These are phyloP conservation scores for Pisolithus microcarpus DNA, from an alignment of 768 basidiomycete genomes.

Conservation along the genomic window DNA sequence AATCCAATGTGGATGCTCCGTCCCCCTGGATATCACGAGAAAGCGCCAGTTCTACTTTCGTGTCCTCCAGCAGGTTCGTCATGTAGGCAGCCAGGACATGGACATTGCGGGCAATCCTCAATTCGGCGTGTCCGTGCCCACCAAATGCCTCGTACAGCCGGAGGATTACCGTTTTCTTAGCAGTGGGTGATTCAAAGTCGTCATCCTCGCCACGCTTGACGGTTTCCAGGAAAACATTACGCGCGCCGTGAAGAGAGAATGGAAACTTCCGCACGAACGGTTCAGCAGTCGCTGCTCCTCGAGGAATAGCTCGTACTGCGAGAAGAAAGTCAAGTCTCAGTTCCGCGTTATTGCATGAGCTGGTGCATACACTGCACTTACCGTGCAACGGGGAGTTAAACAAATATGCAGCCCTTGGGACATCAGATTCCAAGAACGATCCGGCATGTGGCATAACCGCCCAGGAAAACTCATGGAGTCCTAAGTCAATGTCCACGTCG, in stretches of 20 bases:
- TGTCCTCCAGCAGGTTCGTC: slow-evolving; percentile 90
- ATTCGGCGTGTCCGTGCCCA: slow-evolving; percentile 65
- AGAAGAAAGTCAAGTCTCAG: background rate
- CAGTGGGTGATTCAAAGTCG: slow-evolving; percentile 28
- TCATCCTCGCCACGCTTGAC: slow-evolving; percentile 93
- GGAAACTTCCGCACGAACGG: slow-evolving; percentile 37
- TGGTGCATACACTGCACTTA: slow-evolving; percentile 28
- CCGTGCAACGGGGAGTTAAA: slow-evolving; percentile 79
- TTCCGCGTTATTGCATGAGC: background rate
- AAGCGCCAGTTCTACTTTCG: slow-evolving; percentile 38
- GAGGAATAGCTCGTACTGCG: slow-evolving; percentile 23
- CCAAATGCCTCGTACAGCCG: slow-evolving; percentile 93
- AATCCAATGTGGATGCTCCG: slow-evolving; percentile 31
- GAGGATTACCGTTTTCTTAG: slow-evolving; percentile 57
- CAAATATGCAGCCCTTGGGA: slow-evolving; percentile 70
- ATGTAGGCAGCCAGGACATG: slow-evolving; percentile 53
- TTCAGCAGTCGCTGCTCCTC: background rate
- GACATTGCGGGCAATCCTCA: slow-evolving; percentile 50
- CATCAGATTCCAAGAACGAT: slow-evolving; percentile 86
- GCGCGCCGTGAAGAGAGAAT: slow-evolving; percentile 61
- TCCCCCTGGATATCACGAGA: slow-evolving; percentile 27
- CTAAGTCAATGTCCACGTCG: slow-evolving; percentile 28
- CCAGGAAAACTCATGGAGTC: slow-evolving; percentile 80
- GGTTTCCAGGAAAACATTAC: slow-evolving; percentile 87
- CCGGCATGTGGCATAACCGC: slow-evolving; percentile 84